phyloP scores from a whole-genome alignment of 2,329 filamentous ascomycete species.

The Ascochyta viciae-villosae region DNA sequence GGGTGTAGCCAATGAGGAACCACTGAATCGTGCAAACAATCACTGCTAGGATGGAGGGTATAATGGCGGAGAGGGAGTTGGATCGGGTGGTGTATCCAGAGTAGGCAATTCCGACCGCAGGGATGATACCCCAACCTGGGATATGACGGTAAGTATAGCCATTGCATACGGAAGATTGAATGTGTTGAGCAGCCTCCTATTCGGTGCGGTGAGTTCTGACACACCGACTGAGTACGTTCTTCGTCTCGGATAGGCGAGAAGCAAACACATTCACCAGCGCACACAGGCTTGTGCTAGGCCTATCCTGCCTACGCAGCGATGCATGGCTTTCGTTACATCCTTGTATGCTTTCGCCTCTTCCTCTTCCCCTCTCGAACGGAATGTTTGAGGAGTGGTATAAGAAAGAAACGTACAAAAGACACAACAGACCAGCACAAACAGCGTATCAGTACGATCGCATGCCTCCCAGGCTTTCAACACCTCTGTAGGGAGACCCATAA shows the following conservation, averaged over 20 bases:
- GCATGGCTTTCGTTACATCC: no score
- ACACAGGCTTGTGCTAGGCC: no score
- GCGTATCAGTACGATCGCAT: conserved; percentile 61
- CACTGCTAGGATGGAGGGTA: conserved; percentile 57
- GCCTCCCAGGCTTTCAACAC: conserved; percentile 56
- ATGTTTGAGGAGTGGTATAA: no score
- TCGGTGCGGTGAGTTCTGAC: no score
- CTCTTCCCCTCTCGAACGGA: no score
- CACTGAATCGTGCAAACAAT: conserved; percentile 60
- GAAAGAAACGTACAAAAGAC: conserved; percentile 51
- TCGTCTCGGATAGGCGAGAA: no score
- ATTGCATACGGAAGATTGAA: not conserved
- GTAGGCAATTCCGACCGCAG: conserved; percentile 60
- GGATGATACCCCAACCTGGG: conserved; percentile 58
- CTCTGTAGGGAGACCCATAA: conserved; percentile 36
- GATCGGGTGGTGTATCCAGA: conserved; percentile 58
- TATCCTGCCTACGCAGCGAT: no score
- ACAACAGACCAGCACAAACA: conserved; percentile 60
- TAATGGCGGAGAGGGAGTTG: conserved; percentile 57
- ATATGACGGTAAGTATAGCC: no score
- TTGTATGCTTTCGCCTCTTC: no score
- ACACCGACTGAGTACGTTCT: no score
- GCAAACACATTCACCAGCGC: no score
- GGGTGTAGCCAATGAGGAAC: conserved; percentile 58
- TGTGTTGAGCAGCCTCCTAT: no score